phyloP scores from a whole-genome alignment of 345 rosid genomes.

The Arabidopsis suecica region DNA sequence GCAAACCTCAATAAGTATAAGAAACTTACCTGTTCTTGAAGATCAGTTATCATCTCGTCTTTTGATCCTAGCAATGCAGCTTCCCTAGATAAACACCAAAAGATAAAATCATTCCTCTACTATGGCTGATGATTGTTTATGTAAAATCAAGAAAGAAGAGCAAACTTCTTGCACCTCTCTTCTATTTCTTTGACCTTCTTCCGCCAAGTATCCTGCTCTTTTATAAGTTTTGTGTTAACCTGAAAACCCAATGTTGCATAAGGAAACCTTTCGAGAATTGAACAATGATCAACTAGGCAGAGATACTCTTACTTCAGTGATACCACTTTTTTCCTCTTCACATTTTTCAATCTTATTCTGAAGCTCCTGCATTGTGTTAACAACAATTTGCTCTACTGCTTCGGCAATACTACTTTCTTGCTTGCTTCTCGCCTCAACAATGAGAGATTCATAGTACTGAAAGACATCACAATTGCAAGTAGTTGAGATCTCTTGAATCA shows the following conservation, averaged over 20 bases:
- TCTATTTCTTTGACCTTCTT: slow-evolving; percentile 73
- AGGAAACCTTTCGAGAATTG: slow-evolving; percentile 5
- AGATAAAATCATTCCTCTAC: no score
- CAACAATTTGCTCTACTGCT: slow-evolving; percentile 71
- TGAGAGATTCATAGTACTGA: slow-evolving; percentile 83
- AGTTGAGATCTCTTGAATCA: slow-evolving; percentile 14
- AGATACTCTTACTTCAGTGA: slow-evolving; percentile 64
- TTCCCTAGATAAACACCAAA: slow-evolving; percentile 40
- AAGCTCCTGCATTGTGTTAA: slow-evolving; percentile 63
- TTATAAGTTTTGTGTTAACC: slow-evolving; percentile 73
- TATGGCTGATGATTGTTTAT: no score
- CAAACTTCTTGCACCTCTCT: slow-evolving; percentile 49
- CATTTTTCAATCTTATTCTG: slow-evolving; percentile 66
- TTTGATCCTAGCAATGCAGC: slow-evolving; percentile 46
- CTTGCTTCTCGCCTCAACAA: slow-evolving; percentile 74
- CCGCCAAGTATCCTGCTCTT: slow-evolving; percentile 71
- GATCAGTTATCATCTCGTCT: slow-evolving; percentile 70
- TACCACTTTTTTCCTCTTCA: slow-evolving; percentile 63
- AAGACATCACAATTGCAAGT: slow-evolving; percentile 24
- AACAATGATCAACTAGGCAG: not conserved
- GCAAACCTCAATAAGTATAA: not conserved
- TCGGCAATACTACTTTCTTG: slow-evolving; percentile 62
- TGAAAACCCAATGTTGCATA: slow-evolving; percentile 30
- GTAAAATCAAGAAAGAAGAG: no score
- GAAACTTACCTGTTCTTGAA: slow-evolving; percentile 77